Base-by-base conservation (phyloP, 176 grass and related monocot genomes). In the Dendrocalamus sinicus region DNA sequence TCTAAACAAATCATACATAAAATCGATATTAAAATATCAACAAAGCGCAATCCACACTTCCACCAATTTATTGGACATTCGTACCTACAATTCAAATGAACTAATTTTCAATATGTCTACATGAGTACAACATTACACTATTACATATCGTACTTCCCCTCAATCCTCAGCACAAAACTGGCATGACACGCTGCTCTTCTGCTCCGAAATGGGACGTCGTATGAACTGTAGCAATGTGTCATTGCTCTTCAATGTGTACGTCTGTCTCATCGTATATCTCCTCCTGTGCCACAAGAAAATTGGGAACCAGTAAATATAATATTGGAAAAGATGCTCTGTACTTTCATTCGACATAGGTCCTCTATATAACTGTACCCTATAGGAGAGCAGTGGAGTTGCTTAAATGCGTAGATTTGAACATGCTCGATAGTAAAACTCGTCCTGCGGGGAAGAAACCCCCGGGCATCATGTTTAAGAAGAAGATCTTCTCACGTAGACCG, bases 241-340 rank as follows among this genome's bases (percentile, higher is more conserved):
- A 88, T 90, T 89, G 82, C 16, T 98, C 89, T 62, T 97, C 90
- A 0, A 67, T 61, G 2, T 92, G 95, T 73, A 93, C 58, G 72
- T 98, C 93, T n/a, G 95, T 98, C 74, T 98, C 95, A 14, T 98
- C 95, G 78, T 92, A 98, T 64, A 98, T 98, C 88, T 98, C 95
- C 73, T 98, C 95, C 95, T 98, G 83, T 41, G 61, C 43, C 67
- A 32, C 70, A 37, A 35, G 5, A 30, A 59, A 55, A 26, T 19
- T 23, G 6, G 2, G 30, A 30, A 79, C 22, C 6, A 24, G n/a
- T 12, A 39, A 63, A 73, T 19, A 44, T 43, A 50, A 54, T 57
- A 40, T 50, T 67, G 75, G 6, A 55, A 37, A 81, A 61, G 12
- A 45, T 32, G 11, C 14, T 61, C 17, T 8, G 5, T 10, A 67